phyloP scores from a whole-genome alignment of 192 early-diverging fungal species.

The Umbelopsis sp. region DNA sequence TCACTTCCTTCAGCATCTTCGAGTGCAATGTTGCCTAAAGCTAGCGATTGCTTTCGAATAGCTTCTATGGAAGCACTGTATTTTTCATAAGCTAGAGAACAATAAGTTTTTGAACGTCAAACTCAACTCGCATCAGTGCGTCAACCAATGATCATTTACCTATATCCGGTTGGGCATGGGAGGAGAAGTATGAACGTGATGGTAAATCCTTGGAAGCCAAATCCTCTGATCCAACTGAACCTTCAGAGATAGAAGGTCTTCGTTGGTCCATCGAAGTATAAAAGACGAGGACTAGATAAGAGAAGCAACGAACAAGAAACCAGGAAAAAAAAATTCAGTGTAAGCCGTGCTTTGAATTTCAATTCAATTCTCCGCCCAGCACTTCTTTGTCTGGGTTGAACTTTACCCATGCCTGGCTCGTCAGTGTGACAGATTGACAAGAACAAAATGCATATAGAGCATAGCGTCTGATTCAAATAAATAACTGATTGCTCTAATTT shows the following conservation, averaged over 20 bases:
- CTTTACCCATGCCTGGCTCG: too few relatives aligned
- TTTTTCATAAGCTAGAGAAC: constrained; percentile 11
- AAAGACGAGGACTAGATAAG: not conserved
- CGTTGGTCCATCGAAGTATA: not conserved
- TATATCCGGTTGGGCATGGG: constrained; percentile 30
- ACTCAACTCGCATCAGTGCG: not conserved
- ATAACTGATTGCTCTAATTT: too few relatives aligned
- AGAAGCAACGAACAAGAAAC: not conserved
- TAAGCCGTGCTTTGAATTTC: not conserved
- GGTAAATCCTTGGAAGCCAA: constrained; percentile 33
- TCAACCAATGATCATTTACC: constrained; percentile 21
- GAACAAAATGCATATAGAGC: too few relatives aligned
- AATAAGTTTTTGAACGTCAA: constrained; percentile 1
- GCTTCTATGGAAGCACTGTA: constrained; percentile 46
- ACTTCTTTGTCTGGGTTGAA: too few relatives aligned
- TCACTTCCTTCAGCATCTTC: not conserved
- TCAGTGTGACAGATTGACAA: too few relatives aligned
- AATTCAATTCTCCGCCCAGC: too few relatives aligned
- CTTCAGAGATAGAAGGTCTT: constrained; percentile 23
- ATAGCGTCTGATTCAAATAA: too few relatives aligned
- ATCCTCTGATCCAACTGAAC: not conserved
- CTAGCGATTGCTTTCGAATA: constrained; percentile 44
- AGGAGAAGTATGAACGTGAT: constrained; percentile 42
- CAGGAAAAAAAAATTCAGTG: not conserved
- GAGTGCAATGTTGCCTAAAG: constrained; percentile 33